These are phyloP conservation scores for Jackrogersella minutella DNA, from an alignment of 495 filamentous ascomycete genomes.

Conservation along the genomic window DNA sequence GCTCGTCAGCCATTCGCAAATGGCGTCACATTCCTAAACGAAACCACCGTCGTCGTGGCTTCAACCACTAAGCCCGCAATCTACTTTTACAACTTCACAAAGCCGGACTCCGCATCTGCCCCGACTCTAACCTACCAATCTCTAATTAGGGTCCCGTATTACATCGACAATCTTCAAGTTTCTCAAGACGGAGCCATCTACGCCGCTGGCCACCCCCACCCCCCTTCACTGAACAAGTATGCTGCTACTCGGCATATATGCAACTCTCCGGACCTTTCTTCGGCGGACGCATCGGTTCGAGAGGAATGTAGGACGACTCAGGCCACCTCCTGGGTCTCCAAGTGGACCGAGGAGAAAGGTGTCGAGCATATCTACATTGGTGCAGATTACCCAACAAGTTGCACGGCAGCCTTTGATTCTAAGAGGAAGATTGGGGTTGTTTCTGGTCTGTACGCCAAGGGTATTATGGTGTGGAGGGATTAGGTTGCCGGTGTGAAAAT, in stretches of 20 bases:
- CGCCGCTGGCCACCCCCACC: conserved; percentile 54
- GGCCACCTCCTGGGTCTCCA: conserved; percentile 50
- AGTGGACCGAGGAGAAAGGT: conserved; percentile 49
- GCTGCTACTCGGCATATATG: conserved; percentile 36
- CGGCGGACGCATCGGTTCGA: conserved; percentile 29
- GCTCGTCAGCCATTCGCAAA: conserved; percentile 39
- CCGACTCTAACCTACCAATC: conserved; percentile 33
- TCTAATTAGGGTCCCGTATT: conserved; percentile 43
- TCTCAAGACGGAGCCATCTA: conserved; percentile 50
- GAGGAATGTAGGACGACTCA: conserved; percentile 40
- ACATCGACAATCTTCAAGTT: conserved; percentile 53
- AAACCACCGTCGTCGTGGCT: conserved; percentile 50
- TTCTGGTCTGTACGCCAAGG: conserved; percentile 54
- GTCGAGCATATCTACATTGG: conserved; percentile 49
- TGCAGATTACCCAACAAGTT: conserved; percentile 45
- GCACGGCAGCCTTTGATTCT: conserved; percentile 51
- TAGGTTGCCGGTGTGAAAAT: conserved; percentile 4
- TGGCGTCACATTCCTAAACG: conserved; percentile 46
- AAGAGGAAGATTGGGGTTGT: conserved; percentile 50
- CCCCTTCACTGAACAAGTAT: conserved; percentile 43
- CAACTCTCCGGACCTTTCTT: conserved; percentile 25
- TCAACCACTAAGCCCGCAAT: conserved; percentile 44
- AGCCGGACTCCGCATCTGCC: background rate
- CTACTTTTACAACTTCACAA: conserved; percentile 45
- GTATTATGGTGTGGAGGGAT: conserved; percentile 54